phyloP scores from a whole-genome alignment of 352 stramenopile species.

The Thalassiosira pacifica region DNA sequence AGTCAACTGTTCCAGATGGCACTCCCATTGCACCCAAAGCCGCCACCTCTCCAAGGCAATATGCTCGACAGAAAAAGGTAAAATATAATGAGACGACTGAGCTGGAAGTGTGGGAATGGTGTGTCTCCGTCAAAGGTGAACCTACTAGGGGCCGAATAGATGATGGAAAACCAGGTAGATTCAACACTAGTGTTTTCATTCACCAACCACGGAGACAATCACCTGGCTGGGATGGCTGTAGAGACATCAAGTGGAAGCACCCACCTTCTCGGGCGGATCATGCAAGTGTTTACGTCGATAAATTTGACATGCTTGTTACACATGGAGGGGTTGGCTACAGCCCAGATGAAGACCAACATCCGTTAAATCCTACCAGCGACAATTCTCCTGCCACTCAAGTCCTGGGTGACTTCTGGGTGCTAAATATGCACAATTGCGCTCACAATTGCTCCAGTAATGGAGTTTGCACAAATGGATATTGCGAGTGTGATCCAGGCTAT shows the following conservation, averaged over 20 bases:
- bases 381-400: slow-evolving; percentile 84
- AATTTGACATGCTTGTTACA: slow-evolving; percentile 87
- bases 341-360: slow-evolving; percentile 79
- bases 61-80: slow-evolving; percentile 58
- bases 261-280: slow-evolving; percentile 86
- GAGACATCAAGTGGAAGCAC: slow-evolving; percentile 81
- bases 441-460: slow-evolving; percentile 95
- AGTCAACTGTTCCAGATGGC: slow-evolving; percentile 69
- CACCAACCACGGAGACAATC: slow-evolving; percentile 90
- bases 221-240: slow-evolving; percentile 95
- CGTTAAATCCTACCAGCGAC: slow-evolving; percentile 63
- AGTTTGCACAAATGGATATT: slow-evolving; percentile 92
- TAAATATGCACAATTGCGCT: slow-evolving; percentile 90
- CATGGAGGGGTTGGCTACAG: slow-evolving; percentile 91
- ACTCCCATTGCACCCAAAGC: slow-evolving; percentile 79
- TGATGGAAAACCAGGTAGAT: slow-evolving; percentile 84
- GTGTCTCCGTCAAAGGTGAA: slow-evolving; percentile 89
- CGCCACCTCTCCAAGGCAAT: slow-evolving; percentile 83
- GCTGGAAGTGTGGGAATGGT: slow-evolving; percentile 75
- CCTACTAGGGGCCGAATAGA: slow-evolving; percentile 85
- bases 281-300: slow-evolving; percentile 88
- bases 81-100: slow-evolving; percentile 64
- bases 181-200: slow-evolving; percentile 88
- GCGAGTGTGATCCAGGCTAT: slow-evolving; percentile 93
- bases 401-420: slow-evolving; percentile 91